Evolutionary conservation across 805 yeast species (phyloP).

Genomic region (Nakazawaea peltata): DNA sequence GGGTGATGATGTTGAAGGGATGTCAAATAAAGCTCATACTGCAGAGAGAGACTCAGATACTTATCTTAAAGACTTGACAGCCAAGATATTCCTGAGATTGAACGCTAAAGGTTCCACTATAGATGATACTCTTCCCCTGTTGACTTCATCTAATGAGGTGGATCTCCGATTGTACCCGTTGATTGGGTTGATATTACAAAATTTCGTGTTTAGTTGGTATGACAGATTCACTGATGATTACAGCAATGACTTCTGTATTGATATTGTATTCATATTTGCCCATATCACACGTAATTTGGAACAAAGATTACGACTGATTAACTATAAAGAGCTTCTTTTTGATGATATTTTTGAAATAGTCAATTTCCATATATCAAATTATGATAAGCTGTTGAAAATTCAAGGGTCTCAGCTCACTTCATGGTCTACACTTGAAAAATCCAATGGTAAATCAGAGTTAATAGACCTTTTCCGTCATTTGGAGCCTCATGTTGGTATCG

Average conservation of each 20-base stretch:
- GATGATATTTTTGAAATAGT: slow-evolving; percentile 37
- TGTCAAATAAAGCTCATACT: background rate
- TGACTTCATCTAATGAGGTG: slow-evolving; percentile 29
- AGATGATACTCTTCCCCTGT: slow-evolving; percentile 25
- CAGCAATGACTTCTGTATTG: slow-evolving; percentile 26
- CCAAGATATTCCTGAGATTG: slow-evolving; percentile 10
- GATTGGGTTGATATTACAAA: slow-evolving; percentile 34
- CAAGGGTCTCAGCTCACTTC: slow-evolving; percentile 24
- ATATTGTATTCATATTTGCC: slow-evolving; percentile 29
- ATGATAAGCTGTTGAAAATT: slow-evolving; percentile 18
- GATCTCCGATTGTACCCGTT: slow-evolving; percentile 39
- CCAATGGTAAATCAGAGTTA: slow-evolving; percentile 13
- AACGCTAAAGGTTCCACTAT: background rate
- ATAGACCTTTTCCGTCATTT: slow-evolving; percentile 25
- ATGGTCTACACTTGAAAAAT: background rate
- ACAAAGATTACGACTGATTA: slow-evolving; percentile 21
- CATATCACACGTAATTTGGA: slow-evolving; percentile 32
- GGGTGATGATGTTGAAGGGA: background rate
- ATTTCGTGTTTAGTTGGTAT: slow-evolving; percentile 43
- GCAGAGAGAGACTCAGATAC: slow-evolving; percentile 17
- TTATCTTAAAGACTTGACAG: slow-evolving; percentile 15
- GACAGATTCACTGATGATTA: slow-evolving; percentile 29
- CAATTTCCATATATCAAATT: slow-evolving; percentile 27
- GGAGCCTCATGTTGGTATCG: slow-evolving; percentile 20
- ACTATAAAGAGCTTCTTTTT: slow-evolving; percentile 27